These are phyloP conservation scores for Daldinia grandis DNA, from an alignment of 495 filamentous ascomycete species.

Conservation along the genomic window DNA sequence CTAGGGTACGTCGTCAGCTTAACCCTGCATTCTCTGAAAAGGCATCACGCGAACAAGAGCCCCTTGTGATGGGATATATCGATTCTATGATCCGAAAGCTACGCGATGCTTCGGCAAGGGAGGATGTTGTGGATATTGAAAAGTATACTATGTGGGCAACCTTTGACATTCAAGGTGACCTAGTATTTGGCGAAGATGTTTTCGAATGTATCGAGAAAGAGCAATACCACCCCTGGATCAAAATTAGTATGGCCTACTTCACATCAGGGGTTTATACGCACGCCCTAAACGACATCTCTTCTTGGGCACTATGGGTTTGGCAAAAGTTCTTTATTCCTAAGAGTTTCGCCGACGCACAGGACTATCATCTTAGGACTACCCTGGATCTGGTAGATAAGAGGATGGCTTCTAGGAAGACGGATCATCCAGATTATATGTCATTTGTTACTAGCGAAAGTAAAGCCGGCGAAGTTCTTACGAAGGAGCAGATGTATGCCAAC, in stretches of 20 bases:
- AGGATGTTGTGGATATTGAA: constrained; percentile 45
- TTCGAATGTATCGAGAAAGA: constrained; percentile 58
- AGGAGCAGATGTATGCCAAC: constrained; percentile 47
- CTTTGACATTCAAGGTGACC: constrained; percentile 69
- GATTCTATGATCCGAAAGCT: constrained; percentile 55
- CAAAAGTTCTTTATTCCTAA: constrained; percentile 18
- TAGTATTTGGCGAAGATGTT: constrained; percentile 63
- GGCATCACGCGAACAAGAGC: constrained; percentile 54
- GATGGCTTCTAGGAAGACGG: constrained; percentile 31
- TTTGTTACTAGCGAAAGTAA: constrained; percentile 43
- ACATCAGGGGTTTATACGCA: constrained; percentile 27
- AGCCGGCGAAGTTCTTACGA: constrained; percentile 26
- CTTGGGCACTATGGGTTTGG: constrained; percentile 33
- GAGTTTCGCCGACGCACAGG: constrained; percentile 11
- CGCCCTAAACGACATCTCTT: constrained; percentile 38
- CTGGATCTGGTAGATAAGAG: constrained; percentile 35
- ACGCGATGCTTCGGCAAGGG: constrained; percentile 33
- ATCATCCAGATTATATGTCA: constrained; percentile 50
- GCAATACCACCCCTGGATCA: constrained; percentile 49
- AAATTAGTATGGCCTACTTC: constrained; percentile 40
- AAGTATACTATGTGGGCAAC: constrained; percentile 66
- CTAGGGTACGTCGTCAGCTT: constrained; percentile 51
- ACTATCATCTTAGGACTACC: constrained; percentile 25
- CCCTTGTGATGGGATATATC: constrained; percentile 51
- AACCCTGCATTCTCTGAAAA: constrained; percentile 61